Evolutionary conservation across 2,329 filamentous ascomycete species (phyloP), one percentile per base, ranked within the genome.

Genomic region (Diaporthe ampelina): DNA sequence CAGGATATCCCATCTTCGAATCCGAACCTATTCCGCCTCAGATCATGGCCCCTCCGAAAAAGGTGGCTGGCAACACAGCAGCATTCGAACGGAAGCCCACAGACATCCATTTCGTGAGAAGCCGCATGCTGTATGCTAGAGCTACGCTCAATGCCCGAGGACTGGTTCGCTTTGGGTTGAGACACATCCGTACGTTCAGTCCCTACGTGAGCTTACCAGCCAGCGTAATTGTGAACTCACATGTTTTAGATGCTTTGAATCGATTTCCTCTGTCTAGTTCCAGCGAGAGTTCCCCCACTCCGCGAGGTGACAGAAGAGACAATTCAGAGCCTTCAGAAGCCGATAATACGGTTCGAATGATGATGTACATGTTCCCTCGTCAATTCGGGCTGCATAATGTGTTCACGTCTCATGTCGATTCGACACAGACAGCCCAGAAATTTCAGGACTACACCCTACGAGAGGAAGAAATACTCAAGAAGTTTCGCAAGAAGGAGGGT

Each of bases 361-460:
- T 98, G 89, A 97, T 96, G 86, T 96, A 98, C 82, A 92, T 99
- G 1, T 99, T 99, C 78, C 97, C 97, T 43, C 89, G 93, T 15
- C 95, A 98, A 79, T 98, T 98, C 80, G 91, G 91, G 19, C 85
- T 99, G 4, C 95, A 97, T 80, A 99, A 98, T 82, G 95, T 93
- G n/a, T 98, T 98, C 81, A 95, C 92, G 0, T 94, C 92, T 7
- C 84, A 86, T 4, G 88, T 93, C 21, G 89, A 97, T 80, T 81
- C 80, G 29, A 88, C 84, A 65, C 90, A 94, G 79, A 96, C 93
- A 0, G 86, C 90, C 0, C 93, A 96, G 78, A 89, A 89, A 35
- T 92, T 96, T 79, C 94, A 94, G 79, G 95, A 98, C 81, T 97
- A 98, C 80, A 95, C 93, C 0, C 82, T 95, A 15, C 92, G 96